A percentile compares a stretch with the other conserved stretches of the same genome.
These are phyloP conservation scores for Candida smagusa DNA, from an alignment of 1,139 yeast species.

Conservation along the genomic window DNA sequence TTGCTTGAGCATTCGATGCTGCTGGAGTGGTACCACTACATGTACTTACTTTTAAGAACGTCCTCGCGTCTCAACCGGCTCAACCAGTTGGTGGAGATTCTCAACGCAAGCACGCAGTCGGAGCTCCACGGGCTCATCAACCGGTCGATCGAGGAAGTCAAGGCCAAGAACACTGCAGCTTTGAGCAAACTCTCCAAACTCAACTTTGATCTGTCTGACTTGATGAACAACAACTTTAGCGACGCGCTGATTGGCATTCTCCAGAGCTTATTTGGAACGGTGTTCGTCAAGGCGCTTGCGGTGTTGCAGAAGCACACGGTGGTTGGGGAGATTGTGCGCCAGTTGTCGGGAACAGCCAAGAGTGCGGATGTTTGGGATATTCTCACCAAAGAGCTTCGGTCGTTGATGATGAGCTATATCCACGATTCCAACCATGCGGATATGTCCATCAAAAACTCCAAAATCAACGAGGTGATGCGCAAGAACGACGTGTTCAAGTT, in stretches of 20 bases:
- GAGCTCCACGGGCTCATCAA: conserved; percentile 51
- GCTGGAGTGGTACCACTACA: conserved; percentile 53
- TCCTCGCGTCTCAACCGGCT: conserved; percentile 62
- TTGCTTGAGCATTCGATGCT: conserved; percentile 23
- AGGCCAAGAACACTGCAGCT: conserved; percentile 38
- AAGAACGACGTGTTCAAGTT: conserved; percentile 45
- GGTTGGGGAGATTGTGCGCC: conserved; percentile 50
- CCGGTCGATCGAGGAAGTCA: conserved; percentile 63
- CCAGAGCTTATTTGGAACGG: conserved; percentile 66
- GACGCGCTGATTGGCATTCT: conserved; percentile 58
- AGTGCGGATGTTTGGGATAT: conserved; percentile 56
- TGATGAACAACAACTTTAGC: conserved; percentile 25
- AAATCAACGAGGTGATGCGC: conserved; percentile 21
- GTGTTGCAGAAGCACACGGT: conserved; percentile 72
- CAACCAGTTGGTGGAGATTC: conserved; percentile 55
- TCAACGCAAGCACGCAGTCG: conserved; percentile 44
- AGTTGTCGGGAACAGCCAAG: conserved; percentile 19
- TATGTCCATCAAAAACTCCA: conserved; percentile 7
- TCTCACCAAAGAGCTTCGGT: conserved; percentile 55
- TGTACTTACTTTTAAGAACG: conserved; percentile 54
- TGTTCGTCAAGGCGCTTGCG: conserved; percentile 60
- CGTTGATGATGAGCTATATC: conserved; percentile 57
- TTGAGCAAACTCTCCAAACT: conserved; percentile 33
- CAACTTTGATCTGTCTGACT: conserved; percentile 26
- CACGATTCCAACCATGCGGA: conserved; percentile 16